Percentiles rank a stretch among this genome's conserved stretches.
These are phyloP conservation scores for Globisporangium sylvaticum DNA, from an alignment of 352 stramenopile species.

Conservation along the genomic window DNA sequence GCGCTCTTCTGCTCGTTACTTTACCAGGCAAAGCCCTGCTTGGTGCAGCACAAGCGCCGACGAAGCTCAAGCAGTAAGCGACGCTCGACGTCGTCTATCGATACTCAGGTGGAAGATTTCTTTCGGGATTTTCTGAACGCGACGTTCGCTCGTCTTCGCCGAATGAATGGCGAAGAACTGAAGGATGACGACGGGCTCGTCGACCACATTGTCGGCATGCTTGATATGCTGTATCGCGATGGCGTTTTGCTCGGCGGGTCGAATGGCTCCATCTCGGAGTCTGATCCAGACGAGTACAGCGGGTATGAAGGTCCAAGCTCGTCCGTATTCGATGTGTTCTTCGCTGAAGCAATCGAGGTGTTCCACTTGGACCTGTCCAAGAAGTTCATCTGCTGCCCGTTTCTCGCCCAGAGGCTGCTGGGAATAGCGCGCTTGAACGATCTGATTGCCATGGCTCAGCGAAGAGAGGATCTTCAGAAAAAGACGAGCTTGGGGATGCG, in stretches of 20 bases:
- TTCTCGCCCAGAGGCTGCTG: slow-evolving; percentile 65
- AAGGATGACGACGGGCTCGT: slow-evolving; percentile 80
- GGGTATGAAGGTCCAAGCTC: slow-evolving; percentile 10
- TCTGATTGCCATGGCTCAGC: slow-evolving; percentile 73
- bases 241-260: slow-evolving; percentile 43
- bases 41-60: slow-evolving; percentile 55
- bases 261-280: slow-evolving; percentile 9
- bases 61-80: slow-evolving; percentile 36
- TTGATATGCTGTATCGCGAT: slow-evolving; percentile 74
- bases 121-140: slow-evolving; percentile 78
- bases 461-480: slow-evolving; percentile 56
- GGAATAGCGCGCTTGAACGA: slow-evolving; percentile 72
- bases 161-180: slow-evolving; percentile 67
- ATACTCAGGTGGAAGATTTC: slow-evolving; percentile 64
- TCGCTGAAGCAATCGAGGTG: slow-evolving; percentile 75
- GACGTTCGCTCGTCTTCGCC: slow-evolving; percentile 56
- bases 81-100: slow-evolving; percentile 13
- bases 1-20: slow-evolving; percentile 67
- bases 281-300: slow-evolving; percentile 18
- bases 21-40: slow-evolving; percentile 67
- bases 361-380: slow-evolving; percentile 85
- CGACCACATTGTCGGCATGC: slow-evolving; percentile 60
- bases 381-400: slow-evolving; percentile 84
- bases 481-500: slow-evolving; percentile 55
- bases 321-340: slow-evolving; percentile 33